Percentiles rank a stretch among this genome's conserved stretches.
phyloP scores from a whole-genome alignment of 768 basidiomycete genomes.

The Glaciozyma antarctica region DNA sequence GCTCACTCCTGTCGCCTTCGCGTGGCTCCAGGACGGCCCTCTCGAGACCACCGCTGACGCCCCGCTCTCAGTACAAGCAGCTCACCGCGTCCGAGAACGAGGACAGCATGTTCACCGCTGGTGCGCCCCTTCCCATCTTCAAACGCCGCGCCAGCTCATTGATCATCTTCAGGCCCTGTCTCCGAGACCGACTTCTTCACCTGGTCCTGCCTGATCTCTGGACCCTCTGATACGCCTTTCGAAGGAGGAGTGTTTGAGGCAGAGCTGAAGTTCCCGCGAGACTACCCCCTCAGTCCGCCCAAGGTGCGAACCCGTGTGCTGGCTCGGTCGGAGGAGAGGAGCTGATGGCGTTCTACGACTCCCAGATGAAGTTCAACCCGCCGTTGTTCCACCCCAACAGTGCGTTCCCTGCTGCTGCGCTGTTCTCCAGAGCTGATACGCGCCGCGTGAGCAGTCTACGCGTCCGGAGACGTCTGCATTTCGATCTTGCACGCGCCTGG shows the following conservation, averaged over 20 bases:
- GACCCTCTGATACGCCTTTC: slow-evolving; percentile 57
- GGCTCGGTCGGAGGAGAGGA: background rate
- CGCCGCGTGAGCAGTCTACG: slow-evolving; percentile 58
- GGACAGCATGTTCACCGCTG: slow-evolving; percentile 95
- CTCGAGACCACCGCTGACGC: slow-evolving; percentile 44
- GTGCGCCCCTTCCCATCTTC: slow-evolving; percentile 41
- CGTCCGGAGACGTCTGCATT: slow-evolving; percentile 94
- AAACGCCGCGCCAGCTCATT: background rate
- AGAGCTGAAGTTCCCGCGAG: slow-evolving; percentile 66
- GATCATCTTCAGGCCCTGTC: slow-evolving; percentile 27
- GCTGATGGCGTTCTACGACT: background rate
- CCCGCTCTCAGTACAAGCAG: slow-evolving; percentile 48
- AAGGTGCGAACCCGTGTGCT: slow-evolving; percentile 42
- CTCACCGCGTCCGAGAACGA: slow-evolving; percentile 35
- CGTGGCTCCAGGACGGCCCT: slow-evolving; percentile 73
- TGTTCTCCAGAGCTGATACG: background rate
- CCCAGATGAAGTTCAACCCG: slow-evolving; percentile 86
- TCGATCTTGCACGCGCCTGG: slow-evolving; percentile 85
- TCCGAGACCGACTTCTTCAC: slow-evolving; percentile 89
- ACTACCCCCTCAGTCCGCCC: slow-evolving; percentile 97
- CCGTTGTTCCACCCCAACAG: slow-evolving; percentile 96
- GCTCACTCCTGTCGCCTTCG: slow-evolving; percentile 42
- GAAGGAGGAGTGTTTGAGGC: slow-evolving; percentile 94
- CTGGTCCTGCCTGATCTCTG: slow-evolving; percentile 98
- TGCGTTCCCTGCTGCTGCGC: slow-evolving; percentile 41